Base-by-base conservation (phyloP, 2,329 filamentous ascomycete species). In the Claviceps sorghi region DNA sequence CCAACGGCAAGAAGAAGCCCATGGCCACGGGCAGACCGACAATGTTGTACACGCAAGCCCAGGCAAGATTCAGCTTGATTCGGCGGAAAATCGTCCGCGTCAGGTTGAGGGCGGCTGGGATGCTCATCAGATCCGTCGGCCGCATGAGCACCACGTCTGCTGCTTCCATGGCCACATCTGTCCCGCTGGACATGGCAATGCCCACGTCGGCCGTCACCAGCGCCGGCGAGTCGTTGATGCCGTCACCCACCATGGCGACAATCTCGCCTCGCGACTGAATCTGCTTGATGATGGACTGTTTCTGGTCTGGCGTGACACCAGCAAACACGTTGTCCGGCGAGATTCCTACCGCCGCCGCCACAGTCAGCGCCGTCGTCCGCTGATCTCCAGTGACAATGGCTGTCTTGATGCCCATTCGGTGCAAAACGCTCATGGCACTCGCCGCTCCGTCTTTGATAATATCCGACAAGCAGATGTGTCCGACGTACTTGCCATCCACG, bases 221-320 rank as follows among this genome's bases (percentile, higher is more conserved):
- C 0, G 93, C 93, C 0, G 93, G 93, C 0, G 89, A 95, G 71
- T 98, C 93, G 68, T 98, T 98, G 77, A 98, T 96, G 43, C 93
- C 93, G 66, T 98, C 93, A 50, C 93, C 90, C 15, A 97, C 90
- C 93, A 98, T 98, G 59, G 88, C 93, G 29, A 97, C 88, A 49
- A 85, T 74, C 60, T 89, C 79, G 55, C 88, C 88, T 49, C 75
- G 68, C 0, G 75, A 72, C 69, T 96, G 88, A 19, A 97, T 77
- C 51, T 84, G 72, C 49, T 81, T 79, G 60, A 98, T 77, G 59
- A 97, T 94, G 30, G 78, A 74, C 65, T 94, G 90, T 66, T 98
- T 98, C 69, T 95, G 86, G 57, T 88, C 84, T 0, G 93, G 93
- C 4, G 86, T 88, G 48, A 91, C 86, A n/a, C 87, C 86, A 13